phyloP scores from a whole-genome alignment of 139 green algal genomes.

The Pycnococcus provasolii region DNA sequence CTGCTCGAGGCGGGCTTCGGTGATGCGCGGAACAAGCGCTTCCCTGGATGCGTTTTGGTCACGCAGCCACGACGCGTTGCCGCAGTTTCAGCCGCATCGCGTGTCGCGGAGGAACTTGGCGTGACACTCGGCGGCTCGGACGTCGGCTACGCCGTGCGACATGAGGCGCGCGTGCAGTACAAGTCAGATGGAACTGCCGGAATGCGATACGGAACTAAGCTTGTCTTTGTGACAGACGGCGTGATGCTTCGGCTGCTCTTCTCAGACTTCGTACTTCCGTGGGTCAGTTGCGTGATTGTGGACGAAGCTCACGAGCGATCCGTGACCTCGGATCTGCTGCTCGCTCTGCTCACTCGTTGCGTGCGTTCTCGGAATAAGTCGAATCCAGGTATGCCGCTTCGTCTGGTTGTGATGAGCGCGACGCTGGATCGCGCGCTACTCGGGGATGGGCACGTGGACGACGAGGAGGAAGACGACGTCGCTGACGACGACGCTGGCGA shows the following conservation, averaged over 20 bases:
- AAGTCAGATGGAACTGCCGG: slow-evolving; percentile 71
- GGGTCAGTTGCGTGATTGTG: slow-evolving; percentile 54
- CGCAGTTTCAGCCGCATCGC: slow-evolving; percentile 59
- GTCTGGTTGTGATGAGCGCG: slow-evolving; percentile 94
- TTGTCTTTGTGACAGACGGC: slow-evolving; percentile 96
- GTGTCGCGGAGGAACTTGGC: slow-evolving; percentile 73
- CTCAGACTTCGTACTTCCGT: slow-evolving; percentile 58
- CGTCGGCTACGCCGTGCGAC: slow-evolving; percentile 81
- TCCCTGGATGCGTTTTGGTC: slow-evolving; percentile 24
- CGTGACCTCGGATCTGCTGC: slow-evolving; percentile 82
- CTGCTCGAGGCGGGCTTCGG: slow-evolving; percentile 85
- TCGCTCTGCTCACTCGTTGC: slow-evolving; percentile 78
- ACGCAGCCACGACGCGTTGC: slow-evolving; percentile 79
- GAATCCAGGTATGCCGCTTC: slow-evolving; percentile 57
- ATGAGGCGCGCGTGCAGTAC: slow-evolving; percentile 13
- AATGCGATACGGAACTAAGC: slow-evolving; percentile 38
- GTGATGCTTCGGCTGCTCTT: slow-evolving; percentile 78
- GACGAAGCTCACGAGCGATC: slow-evolving; percentile 87
- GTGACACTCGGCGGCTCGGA: slow-evolving; percentile 41
- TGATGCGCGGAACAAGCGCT: slow-evolving; percentile 14
- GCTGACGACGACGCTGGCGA: background rate
- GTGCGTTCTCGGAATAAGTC: slow-evolving; percentile 63
- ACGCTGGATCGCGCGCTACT: slow-evolving; percentile 76
- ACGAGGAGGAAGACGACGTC: background rate
- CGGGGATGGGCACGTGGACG: slow-evolving; percentile 49